These are phyloP conservation scores for Pichia kluyveri DNA, from an alignment of 805 yeast species.

Conservation along the genomic window DNA sequence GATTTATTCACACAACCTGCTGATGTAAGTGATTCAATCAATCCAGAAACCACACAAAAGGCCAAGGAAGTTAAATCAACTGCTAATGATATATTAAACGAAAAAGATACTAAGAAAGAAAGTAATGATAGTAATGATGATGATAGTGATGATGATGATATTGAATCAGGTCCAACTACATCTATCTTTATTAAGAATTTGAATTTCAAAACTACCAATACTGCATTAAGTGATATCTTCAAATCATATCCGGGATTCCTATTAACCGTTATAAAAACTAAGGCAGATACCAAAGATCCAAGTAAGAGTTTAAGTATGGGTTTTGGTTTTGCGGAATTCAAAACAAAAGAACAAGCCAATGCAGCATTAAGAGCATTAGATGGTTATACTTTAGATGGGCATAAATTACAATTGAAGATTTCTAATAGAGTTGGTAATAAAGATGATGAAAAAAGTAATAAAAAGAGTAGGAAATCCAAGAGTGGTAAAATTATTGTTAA, in stretches of 20 bases:
- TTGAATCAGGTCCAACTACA: slow-evolving; percentile 61
- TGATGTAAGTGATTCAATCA: slow-evolving; percentile 26
- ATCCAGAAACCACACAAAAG: slow-evolving; percentile 20
- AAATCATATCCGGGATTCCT: slow-evolving; percentile 69
- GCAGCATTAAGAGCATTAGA: slow-evolving; percentile 67
- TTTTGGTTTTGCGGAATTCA: slow-evolving; percentile 91
- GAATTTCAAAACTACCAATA: slow-evolving; percentile 68
- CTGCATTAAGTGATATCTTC: slow-evolving; percentile 52
- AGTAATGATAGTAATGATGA: slow-evolving; percentile 15
- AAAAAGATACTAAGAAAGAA: slow-evolving; percentile 15
- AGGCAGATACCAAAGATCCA: slow-evolving; percentile 72
- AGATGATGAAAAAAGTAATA: slow-evolving; percentile 16
- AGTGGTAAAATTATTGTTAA: slow-evolving; percentile 84
- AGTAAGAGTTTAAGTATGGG: slow-evolving; percentile 86
- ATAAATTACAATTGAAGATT: slow-evolving; percentile 77
- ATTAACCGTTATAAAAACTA: slow-evolving; percentile 73
- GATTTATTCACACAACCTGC: slow-evolving; percentile 64
- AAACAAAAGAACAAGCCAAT: slow-evolving; percentile 66
- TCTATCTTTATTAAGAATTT: slow-evolving; percentile 89
- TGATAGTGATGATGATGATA: slow-evolving; percentile 23
- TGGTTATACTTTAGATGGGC: slow-evolving; percentile 79
- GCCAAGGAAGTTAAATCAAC: slow-evolving; percentile 36
- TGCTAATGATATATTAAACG: slow-evolving; percentile 35
- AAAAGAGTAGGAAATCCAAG: slow-evolving; percentile 28
- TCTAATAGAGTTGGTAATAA: slow-evolving; percentile 64